Evolutionary conservation across 2,329 filamentous ascomycete genomes (phyloP), one percentile per base, ranked within the genome.

Genomic region (Sphaerulina vaccinii): DNA sequence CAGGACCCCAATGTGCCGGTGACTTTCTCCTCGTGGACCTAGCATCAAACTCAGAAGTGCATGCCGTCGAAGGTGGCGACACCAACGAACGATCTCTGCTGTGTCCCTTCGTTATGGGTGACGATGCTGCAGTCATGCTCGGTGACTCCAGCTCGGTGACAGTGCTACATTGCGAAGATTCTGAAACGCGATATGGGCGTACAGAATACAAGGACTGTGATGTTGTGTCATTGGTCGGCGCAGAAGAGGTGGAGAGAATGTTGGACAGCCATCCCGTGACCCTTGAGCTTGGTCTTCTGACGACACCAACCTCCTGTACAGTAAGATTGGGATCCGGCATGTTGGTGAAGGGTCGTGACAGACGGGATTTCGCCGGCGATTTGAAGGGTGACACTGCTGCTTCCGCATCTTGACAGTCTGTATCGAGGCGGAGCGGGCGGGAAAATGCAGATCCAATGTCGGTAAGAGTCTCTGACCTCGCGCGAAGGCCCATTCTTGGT

Each of bases 401-500:
- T 24, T 33, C 21, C 32, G 33, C 33, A 22, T 36, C 41, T 22
- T 29, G 32, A 18, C 49, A 49, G 10, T 52, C 27, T 6, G 46
- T 39, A 24, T 58, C 38, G 40, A 45, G 23, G 53, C 55, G 22
- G 54, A 57, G 35, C 0, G 74, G 73, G 3, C 68, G 65, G 4
- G 73, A 75, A 54, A 77, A 73, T 0, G 71, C 74, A 22, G 72
- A 75, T 18, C 74, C 75, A 37, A 77, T 77, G 32, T 75, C 73
- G 3, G 66, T 72, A n/a, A 77, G 69, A 0, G 75, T 77, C 54
- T 76, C 70, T 4, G 72, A 73, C 51, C 75, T 68, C 13, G 73
- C 74, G n/a, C 70, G 68, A 57, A 76, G 69, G 19, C 69, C 65
- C 67, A 75, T 72, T 0, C 65, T 62, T 4, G 75, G 75, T 3